phyloP scores from a whole-genome alignment of 169 alveolate genomes.

The Amoebophrya sp. region DNA sequence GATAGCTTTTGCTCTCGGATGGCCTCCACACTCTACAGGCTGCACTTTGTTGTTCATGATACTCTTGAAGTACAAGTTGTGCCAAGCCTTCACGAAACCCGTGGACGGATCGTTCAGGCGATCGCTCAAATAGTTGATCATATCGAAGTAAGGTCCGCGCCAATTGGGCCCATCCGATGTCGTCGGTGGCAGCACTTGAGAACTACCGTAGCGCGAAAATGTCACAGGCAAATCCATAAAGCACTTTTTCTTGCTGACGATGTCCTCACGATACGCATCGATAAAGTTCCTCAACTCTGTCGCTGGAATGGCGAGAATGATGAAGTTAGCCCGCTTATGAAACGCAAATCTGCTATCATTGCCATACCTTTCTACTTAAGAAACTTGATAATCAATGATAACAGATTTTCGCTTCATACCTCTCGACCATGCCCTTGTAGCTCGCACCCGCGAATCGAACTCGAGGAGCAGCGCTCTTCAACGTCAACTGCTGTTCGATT shows the following conservation, averaged over 20 bases:
- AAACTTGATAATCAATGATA: too few relatives aligned
- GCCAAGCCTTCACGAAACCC: background rate
- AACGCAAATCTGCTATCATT: too few relatives aligned
- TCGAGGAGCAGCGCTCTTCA: background rate
- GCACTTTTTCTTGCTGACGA: background rate
- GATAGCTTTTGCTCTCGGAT: background rate
- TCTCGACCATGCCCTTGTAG: too few relatives aligned
- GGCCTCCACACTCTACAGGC: background rate
- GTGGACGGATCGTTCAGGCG: background rate
- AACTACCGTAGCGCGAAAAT: background rate
- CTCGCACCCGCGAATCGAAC: too few relatives aligned
- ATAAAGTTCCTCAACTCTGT: background rate
- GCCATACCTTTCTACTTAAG: too few relatives aligned
- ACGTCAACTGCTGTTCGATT: background rate
- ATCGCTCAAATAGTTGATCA: background rate
- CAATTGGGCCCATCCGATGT: background rate
- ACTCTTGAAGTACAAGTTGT: background rate
- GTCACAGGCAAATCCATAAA: background rate
- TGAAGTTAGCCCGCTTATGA: background rate
- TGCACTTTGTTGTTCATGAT: constrained; percentile 7
- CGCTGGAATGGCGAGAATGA: background rate
- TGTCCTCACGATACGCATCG: background rate
- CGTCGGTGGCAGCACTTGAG: background rate
- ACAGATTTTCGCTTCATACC: too few relatives aligned
- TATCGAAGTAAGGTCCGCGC: constrained; percentile 9